Percentiles rank a stretch among this genome's conserved stretches.
Conservation (phyloP, 345 rosid species). For the Hirschfeldia incana region DNA sequence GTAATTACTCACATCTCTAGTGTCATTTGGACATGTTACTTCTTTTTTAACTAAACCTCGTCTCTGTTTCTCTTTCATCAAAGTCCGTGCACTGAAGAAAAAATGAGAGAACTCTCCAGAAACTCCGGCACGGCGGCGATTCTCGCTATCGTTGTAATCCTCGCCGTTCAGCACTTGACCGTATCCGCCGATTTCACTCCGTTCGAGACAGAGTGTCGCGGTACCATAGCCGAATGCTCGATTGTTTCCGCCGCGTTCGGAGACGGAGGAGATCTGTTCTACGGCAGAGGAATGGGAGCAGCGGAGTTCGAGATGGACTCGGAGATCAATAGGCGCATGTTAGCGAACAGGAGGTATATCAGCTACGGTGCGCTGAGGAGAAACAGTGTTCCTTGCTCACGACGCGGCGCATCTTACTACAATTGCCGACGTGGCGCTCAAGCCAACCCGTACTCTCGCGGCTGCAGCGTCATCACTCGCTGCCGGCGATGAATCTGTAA, state of each 20-base stretch:
- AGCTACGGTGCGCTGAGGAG: slow-evolving; percentile 93
- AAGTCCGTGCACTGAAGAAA: slow-evolving; percentile 7
- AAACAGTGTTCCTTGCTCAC: slow-evolving; percentile 78
- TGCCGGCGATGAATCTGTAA: slow-evolving; percentile 55
- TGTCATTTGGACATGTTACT: slow-evolving; percentile 24
- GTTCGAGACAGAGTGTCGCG: slow-evolving; percentile 56
- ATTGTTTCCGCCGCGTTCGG: slow-evolving; percentile 16
- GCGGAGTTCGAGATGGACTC: slow-evolving; percentile 67
- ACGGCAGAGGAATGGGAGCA: slow-evolving; percentile 43
- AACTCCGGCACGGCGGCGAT: slow-evolving; percentile 31
- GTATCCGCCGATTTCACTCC: slow-evolving; percentile 40
- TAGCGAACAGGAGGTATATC: slow-evolving; percentile 59
- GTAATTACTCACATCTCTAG: slow-evolving; percentile 18
- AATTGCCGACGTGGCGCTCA: slow-evolving; percentile 71
- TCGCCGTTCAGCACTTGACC: slow-evolving; percentile 44
- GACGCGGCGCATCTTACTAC: slow-evolving; percentile 91
- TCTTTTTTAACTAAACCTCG: slow-evolving; percentile 25
- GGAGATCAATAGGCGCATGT: slow-evolving; percentile 81
- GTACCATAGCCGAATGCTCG: slow-evolving; percentile 68
- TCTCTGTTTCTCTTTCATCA: slow-evolving; percentile 15
- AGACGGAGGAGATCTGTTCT: slow-evolving; percentile 20
- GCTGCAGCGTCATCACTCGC: slow-evolving; percentile 75
- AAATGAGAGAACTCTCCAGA: slow-evolving; percentile 31
- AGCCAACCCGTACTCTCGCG: slow-evolving; percentile 85
- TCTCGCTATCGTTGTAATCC: slow-evolving; percentile 42